phyloP scores from a whole-genome alignment of 345 rosid genomes.

The Euphorbia tirucalli region DNA sequence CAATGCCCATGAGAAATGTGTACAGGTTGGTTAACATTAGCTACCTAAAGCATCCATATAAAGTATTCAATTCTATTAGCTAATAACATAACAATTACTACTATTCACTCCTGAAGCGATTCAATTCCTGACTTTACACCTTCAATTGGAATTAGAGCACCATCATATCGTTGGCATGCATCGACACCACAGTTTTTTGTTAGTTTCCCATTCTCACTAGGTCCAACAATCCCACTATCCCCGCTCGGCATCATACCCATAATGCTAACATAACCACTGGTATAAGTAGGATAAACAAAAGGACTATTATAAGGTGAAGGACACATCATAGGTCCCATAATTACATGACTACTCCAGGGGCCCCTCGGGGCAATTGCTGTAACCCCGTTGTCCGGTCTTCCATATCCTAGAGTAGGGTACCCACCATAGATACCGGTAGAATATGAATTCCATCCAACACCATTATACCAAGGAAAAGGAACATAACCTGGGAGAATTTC shows the following conservation, averaged over 20 bases:
- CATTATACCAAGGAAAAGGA: slow-evolving; percentile 30
- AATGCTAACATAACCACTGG: slow-evolving; percentile 32
- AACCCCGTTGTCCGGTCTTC: slow-evolving; percentile 28
- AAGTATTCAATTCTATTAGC: slow-evolving; percentile 21
- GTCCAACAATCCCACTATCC: slow-evolving; percentile 23
- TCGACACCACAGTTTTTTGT: slow-evolving; percentile 18
- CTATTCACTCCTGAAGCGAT: slow-evolving; percentile 17
- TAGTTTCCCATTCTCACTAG: slow-evolving; percentile 29
- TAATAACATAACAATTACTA: slow-evolving; percentile 18
- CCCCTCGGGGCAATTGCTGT: slow-evolving; percentile 31
- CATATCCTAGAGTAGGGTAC: slow-evolving; percentile 37
- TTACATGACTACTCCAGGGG: slow-evolving; percentile 37
- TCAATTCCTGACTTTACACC: slow-evolving; percentile 25
- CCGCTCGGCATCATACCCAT: slow-evolving; percentile 21
- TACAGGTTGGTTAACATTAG: slow-evolving; percentile 26
- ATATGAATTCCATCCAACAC: slow-evolving; percentile 34
- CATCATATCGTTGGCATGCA: slow-evolving; percentile 23
- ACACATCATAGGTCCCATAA: slow-evolving; percentile 35
- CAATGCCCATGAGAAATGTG: slow-evolving; percentile 15
- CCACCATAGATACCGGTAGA: slow-evolving; percentile 36
- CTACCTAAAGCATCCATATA: slow-evolving; percentile 27
- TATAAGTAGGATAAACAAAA: slow-evolving; percentile 35
- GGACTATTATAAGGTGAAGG: slow-evolving; percentile 30
- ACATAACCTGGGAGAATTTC: slow-evolving; percentile 28
- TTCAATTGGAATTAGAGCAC: slow-evolving; percentile 21